Percentiles rank a stretch among this genome's conserved stretches.
These are phyloP conservation scores for Starmerella powellii DNA, from an alignment of 805 yeast species.

Conservation along the genomic window DNA sequence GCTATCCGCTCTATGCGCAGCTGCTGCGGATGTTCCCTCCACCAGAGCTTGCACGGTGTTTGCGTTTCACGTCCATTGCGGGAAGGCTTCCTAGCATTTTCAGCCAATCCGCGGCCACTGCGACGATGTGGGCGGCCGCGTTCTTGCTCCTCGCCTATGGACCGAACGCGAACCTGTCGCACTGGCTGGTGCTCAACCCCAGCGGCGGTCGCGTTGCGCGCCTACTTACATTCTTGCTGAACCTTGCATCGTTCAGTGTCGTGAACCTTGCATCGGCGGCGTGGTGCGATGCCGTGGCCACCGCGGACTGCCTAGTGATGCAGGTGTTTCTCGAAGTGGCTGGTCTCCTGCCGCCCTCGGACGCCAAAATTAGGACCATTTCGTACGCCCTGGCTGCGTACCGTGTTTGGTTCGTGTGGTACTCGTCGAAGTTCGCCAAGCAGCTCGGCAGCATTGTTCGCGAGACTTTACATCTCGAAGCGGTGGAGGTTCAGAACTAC, in stretches of 20 bases:
- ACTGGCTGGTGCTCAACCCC: not conserved
- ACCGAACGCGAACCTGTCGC: not conserved
- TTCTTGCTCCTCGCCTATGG: not conserved
- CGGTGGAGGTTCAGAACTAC: conserved; percentile 9
- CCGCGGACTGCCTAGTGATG: conserved; percentile 2
- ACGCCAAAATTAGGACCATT: not conserved
- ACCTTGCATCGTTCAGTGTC: not conserved
- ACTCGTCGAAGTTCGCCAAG: not conserved
- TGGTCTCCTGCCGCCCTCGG: not conserved
- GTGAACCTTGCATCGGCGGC: not conserved
- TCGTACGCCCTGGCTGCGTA: not conserved
- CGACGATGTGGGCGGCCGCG: not conserved
- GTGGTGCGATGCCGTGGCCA: conserved; percentile 3
- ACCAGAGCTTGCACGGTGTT: conserved; percentile 2
- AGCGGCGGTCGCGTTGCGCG: not conserved
- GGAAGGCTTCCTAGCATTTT: conserved; percentile 3
- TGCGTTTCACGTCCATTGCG: not conserved
- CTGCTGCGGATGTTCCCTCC: conserved; percentile 2
- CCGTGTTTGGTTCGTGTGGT: not conserved
- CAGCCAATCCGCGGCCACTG: not conserved
- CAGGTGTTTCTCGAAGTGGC: conserved; percentile 1
- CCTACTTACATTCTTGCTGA: not conserved
- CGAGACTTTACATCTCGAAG: conserved; percentile 8
- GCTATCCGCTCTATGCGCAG: conserved; percentile 9
- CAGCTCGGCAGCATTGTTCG: not conserved